A percentile compares a stretch with the other conserved stretches of the same genome.
These are phyloP conservation scores for Colletotrichum incanum DNA, from an alignment of 2,329 filamentous ascomycete genomes.

Conservation along the genomic window DNA sequence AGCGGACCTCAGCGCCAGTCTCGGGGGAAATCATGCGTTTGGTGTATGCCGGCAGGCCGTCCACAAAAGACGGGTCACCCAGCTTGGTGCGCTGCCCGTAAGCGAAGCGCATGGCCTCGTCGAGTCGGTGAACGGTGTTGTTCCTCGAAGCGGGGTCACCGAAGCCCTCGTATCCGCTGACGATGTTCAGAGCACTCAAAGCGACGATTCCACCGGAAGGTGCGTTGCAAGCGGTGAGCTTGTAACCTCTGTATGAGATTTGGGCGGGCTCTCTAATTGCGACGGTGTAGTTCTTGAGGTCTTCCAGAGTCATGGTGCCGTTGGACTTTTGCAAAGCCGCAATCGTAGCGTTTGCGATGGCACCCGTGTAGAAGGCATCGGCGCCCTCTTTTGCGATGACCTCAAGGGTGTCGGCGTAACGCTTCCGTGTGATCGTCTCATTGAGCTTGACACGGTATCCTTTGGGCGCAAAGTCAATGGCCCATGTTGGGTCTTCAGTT, in stretches of 20 bases:
- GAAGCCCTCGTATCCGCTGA: conserved; percentile 79
- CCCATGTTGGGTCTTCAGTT: conserved; percentile 80
- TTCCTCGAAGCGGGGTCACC: conserved; percentile 67
- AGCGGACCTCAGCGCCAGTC: conserved; percentile 67
- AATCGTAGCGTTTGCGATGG: conserved; percentile 80
- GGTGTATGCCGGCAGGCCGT: conserved; percentile 72
- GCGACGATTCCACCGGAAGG: conserved; percentile 83
- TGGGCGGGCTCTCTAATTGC: conserved; percentile 72
- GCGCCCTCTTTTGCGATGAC: conserved; percentile 76
- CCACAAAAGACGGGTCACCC: conserved; percentile 82
- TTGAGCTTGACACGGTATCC: conserved; percentile 76
- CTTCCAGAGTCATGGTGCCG: conserved; percentile 83
- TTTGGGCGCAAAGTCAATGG: conserved; percentile 86
- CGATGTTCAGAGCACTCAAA: conserved; percentile 80
- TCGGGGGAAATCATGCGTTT: conserved; percentile 75
- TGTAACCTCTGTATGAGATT: conserved; percentile 79
- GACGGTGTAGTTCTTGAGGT: conserved; percentile 81
- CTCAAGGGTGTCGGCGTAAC: conserved; percentile 83
- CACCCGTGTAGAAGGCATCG: conserved; percentile 79
- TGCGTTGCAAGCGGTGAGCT: conserved; percentile 76
- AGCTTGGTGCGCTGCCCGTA: conserved; percentile 82
- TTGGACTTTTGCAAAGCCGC: conserved; percentile 73
- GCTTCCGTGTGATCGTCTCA: conserved; percentile 82
- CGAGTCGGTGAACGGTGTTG: conserved; percentile 82
- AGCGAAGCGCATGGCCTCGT: conserved; percentile 87